A percentile compares a stretch with the other conserved stretches of the same genome.
Conservation (phyloP, 1,284 basidiomycete species). For the Cryptococcus sp. region DNA sequence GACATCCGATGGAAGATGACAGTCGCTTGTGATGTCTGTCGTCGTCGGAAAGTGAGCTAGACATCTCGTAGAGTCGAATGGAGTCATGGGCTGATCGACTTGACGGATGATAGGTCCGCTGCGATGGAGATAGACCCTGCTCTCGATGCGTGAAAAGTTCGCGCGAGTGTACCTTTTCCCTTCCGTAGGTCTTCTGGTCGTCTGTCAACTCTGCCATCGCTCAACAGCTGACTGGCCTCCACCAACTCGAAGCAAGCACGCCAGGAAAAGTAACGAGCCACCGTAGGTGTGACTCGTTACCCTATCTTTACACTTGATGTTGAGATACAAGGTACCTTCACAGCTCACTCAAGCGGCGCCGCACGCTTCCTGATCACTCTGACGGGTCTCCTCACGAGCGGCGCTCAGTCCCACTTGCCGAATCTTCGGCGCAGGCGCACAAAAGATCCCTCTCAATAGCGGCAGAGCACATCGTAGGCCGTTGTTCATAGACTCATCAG, state of each 20-base stretch:
- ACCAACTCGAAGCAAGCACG: too few species aligned
- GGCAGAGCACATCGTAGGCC: too few species aligned
- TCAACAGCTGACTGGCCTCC: too few species aligned
- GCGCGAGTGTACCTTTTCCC: constrained; percentile 13
- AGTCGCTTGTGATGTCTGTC: constrained; percentile 19
- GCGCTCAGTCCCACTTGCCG: neutral
- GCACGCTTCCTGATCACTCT: neutral
- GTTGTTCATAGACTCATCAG: too few species aligned
- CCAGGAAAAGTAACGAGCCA: too few species aligned
- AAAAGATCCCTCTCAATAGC: too few species aligned
- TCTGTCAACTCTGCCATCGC: neutral
- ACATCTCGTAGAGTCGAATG: neutral
- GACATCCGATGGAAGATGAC: constrained; percentile 24
- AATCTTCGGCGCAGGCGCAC: neutral
- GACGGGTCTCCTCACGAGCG: neutral
- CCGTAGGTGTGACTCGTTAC: too few species aligned
- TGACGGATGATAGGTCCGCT: constrained; percentile 9
- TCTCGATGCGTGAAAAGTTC: constrained; percentile 12
- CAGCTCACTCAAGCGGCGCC: neutral
- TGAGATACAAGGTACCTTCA: too few species aligned
- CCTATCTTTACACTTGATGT: too few species aligned
- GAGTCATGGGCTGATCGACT: too few species aligned
- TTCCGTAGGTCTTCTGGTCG: constrained; percentile 16
- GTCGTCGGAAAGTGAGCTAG: constrained; percentile 12
- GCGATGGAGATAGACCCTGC: constrained; percentile 19